phyloP scores from a whole-genome alignment of 23 red algal species.

The Gracilaria gracilis region DNA sequence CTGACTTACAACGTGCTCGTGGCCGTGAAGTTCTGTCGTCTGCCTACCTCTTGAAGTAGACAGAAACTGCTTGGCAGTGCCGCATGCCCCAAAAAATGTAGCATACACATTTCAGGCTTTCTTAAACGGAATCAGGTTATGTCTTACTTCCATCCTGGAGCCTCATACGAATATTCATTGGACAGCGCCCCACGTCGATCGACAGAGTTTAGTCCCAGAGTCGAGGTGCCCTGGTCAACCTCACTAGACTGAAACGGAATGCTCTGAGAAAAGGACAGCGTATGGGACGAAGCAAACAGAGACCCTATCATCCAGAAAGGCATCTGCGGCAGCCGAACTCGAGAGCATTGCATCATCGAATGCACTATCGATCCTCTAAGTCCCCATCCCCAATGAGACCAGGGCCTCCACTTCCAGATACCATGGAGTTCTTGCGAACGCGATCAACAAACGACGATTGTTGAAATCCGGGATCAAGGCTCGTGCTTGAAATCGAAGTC shows the following conservation, averaged over 20 bases:
- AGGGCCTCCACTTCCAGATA: constrained; percentile 60
- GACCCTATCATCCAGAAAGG: constrained; percentile 77
- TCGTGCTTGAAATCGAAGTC: constrained; percentile 44
- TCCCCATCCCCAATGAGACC: constrained; percentile 61
- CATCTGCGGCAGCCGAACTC: constrained; percentile 72
- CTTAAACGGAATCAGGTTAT: neutral
- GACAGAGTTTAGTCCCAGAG: constrained; percentile 6
- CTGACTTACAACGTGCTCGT: too few relatives aligned
- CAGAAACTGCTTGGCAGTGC: neutral
- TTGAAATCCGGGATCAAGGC: constrained; percentile 62
- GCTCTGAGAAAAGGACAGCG: constrained; percentile 52
- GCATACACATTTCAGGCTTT: constrained; percentile 4
- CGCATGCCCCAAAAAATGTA: neutral
- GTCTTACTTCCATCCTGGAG: constrained; percentile 70
- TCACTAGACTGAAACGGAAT: constrained; percentile 43
- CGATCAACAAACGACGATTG: constrained; percentile 54
- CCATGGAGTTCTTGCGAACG: constrained; percentile 41
- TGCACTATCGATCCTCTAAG: constrained; percentile 59
- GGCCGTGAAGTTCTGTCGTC: too few relatives aligned
- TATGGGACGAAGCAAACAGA: constrained; percentile 51
- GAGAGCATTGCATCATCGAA: constrained; percentile 63
- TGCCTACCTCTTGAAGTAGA: neutral
- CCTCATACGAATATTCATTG: constrained; percentile 70
- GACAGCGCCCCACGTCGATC: constrained; percentile 63
- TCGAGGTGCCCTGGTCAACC: constrained; percentile 10